Evolutionary conservation across 495 filamentous ascomycete species (phyloP).

Genomic region (Margaritispora aquatica): DNA sequence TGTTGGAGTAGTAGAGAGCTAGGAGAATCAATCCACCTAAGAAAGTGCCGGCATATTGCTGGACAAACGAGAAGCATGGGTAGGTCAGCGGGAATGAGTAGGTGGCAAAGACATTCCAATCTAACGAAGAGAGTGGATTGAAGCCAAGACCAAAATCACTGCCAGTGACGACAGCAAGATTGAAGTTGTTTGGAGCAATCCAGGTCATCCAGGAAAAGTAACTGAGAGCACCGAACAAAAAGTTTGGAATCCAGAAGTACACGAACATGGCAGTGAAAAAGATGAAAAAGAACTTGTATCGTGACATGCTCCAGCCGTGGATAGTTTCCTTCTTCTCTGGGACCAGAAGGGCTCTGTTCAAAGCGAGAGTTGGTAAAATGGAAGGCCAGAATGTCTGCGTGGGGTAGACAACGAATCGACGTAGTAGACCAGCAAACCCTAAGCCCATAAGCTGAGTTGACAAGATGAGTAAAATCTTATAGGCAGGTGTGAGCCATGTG

Average conservation of each 20-base stretch:
- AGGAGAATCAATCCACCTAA: not conserved
- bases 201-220: conserved; percentile 7
- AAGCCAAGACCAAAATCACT: not conserved
- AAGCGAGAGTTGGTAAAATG: not conserved
- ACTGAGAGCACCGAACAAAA: not conserved
- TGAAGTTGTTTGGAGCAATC: conserved; percentile 1
- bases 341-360: not conserved
- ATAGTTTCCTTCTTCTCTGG: not conserved
- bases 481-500: not conserved
- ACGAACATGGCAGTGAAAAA: not conserved
- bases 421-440: not conserved
- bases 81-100: not conserved
- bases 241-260: conserved; percentile 6
- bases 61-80: not conserved
- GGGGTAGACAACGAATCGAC: conserved; percentile 2
- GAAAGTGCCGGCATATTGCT: not conserved
- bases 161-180: conserved; percentile 1
- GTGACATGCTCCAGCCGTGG: conserved; percentile 1
- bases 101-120: not conserved
- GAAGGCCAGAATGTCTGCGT: not conserved
- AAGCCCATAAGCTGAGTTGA: conserved; percentile 4
- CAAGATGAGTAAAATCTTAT: not conserved
- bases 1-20: not conserved
- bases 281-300: conserved; percentile 1
- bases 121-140: not conserved